Base-by-base conservation (phyloP, 192 early-diverging fungal genomes). In the Coemansia sp. region DNA sequence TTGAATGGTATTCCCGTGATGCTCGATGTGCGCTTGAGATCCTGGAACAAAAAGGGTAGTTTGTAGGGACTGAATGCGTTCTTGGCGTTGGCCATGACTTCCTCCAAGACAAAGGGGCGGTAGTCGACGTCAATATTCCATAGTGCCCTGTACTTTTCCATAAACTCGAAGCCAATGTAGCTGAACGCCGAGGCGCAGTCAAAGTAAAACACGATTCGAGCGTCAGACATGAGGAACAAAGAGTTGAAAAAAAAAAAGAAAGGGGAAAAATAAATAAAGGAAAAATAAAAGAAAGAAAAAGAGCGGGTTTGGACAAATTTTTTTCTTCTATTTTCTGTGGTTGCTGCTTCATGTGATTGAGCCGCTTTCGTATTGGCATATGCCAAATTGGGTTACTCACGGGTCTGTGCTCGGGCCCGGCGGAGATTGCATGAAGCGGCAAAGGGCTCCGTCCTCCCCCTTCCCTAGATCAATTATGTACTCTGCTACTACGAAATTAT, bases 91-190 rank as follows among this genome's bases (percentile, higher is more conserved):
- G 59, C 64, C 77, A 79, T 71, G 9, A 74, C 77, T 0, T 73
- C 40, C 8, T 38, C 46, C 11, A 79, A 56, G 43, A 38, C 36
- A 51, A 79, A 74, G 15, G 77, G 77, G 2, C 77, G 67, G 64
- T 79, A 79, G 53, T 79, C 77, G 1, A 79, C 71, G 2, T 69
- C 24, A 35, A 79, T 63, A 54, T 69, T 57, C 77, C 77, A 79
- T 11, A 79, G 64, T 43, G 46, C 17, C 19, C 51, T 54, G 65
- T 79, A 79, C 37, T 53, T 68, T 47, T 79, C 77, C 77, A 79
- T 79, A 64, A 79, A 79, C 71, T 79, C 77, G 31, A 79, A 79
- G 11, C 77, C 77, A 6, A 79, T 70, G 64, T 79, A 79, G 64
- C 77, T 79, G 65, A 71, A 79, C 17, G 65, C 29, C 39, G 77